Base-by-base conservation (phyloP, 2,329 filamentous ascomycete genomes). In the Aureobasidium uvarum region DNA sequence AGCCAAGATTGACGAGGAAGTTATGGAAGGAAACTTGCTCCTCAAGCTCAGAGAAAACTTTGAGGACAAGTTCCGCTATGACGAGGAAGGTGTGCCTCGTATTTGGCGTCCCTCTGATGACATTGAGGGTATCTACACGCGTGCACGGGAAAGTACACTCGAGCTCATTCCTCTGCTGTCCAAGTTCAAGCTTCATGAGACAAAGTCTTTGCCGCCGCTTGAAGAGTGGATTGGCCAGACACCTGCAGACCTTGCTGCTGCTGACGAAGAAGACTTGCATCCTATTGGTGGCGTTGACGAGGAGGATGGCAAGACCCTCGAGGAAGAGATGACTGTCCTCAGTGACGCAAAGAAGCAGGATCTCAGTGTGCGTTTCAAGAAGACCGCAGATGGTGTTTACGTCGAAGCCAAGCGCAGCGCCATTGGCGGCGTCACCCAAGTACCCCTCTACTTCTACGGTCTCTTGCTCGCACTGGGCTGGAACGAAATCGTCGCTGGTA, bases 21-120 rank as follows among this genome's bases (percentile, higher is more conserved):
- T 97, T 74, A 96, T 96, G 87, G 95, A 98, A 79, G 94, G 94
- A 72, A 99, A 98, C 74, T 87, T 99, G 63, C 81, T 98, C 39
- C 83, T 98, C 71, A 99, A 99, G 81, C 85, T 99, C 60, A 87
- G 95, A 41, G 95, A 99, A 77, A 98, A 97, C 80, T 99, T 99
- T 71, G 95, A 99, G 78, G 95, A 99, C 80, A 97, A 96, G 78
- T 99, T 99, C 85, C 89, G 95, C 69, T 99, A 99, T 73, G 95
- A 99, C 72, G 93, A 97, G 67, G 87, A 88, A 7, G 95, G 95
- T 31, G 95, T 99, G 5, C 95, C 95, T 5, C 86, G 95, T 67
- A 96, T 99, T 77, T 99, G 95, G 95, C 88, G 93, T 28, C 95
- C 95, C 1, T 93, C 89, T 1, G 95, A 99, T 75, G 95, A 99